phyloP scores from a whole-genome alignment of 1,284 basidiomycete species.

The Chondrostereum purpureum region DNA sequence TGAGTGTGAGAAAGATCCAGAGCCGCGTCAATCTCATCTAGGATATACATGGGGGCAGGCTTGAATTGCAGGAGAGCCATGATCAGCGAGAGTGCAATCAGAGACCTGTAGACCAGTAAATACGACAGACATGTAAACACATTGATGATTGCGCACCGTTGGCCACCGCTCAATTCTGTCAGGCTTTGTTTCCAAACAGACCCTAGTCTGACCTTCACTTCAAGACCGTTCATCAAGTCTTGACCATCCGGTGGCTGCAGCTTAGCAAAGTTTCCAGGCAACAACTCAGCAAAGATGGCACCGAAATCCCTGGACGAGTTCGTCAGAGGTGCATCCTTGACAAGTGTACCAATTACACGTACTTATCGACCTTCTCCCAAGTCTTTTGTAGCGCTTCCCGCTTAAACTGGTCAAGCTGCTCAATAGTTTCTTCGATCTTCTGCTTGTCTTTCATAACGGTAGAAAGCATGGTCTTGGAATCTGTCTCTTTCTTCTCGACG shows the following conservation, averaged over 20 bases:
- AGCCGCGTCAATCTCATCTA: constrained; percentile 98
- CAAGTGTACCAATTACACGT: constrained; percentile 22
- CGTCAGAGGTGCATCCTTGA: not conserved
- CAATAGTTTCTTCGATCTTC: constrained; percentile 95
- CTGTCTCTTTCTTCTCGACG: constrained; percentile 90
- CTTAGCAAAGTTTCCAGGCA: constrained; percentile 96
- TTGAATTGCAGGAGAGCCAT: constrained; percentile 99
- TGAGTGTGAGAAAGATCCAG: constrained; percentile 95
- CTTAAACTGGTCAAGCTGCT: constrained; percentile 91
- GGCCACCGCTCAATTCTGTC: constrained; percentile 95
- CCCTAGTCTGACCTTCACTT: constrained; percentile 95
- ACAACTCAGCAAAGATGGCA: constrained; percentile 89
- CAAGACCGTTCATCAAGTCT: constrained; percentile 91
- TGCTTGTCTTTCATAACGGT: constrained; percentile 91
- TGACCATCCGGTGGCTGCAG: constrained; percentile 90
- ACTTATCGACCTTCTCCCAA: constrained; percentile 94
- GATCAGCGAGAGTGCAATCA: constrained; percentile 95
- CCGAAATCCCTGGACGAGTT: constrained; percentile 78
- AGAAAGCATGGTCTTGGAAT: constrained; percentile 82
- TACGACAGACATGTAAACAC: no score
- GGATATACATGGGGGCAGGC: constrained; percentile 99
- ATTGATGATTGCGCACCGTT: constrained; percentile 58
- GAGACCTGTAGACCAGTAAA: constrained; percentile 57
- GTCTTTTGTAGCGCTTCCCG: constrained; percentile 90
- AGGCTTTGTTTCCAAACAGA: constrained; percentile 96